Percentiles rank a stretch among this genome's conserved stretches.
phyloP scores from a whole-genome alignment of 2,329 filamentous ascomycete species.

The Fusarium brachygibbosum region DNA sequence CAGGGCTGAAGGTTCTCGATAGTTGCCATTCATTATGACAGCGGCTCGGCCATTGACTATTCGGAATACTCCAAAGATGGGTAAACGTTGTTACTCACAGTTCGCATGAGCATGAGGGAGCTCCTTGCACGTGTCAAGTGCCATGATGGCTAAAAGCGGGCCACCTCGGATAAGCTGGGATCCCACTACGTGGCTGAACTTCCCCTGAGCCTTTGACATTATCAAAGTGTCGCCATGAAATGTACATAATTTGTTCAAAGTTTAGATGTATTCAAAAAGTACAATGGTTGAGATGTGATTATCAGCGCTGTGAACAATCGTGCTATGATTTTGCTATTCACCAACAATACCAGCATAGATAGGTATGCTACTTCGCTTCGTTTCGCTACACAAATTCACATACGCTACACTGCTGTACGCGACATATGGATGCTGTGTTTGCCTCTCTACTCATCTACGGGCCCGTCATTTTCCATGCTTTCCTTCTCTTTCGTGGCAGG shows the following conservation, averaged over 20 bases:
- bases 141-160: slow-evolving; percentile 49
- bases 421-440: slow-evolving; percentile 6
- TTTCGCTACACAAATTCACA: slow-evolving; percentile 11
- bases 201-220: slow-evolving; percentile 22
- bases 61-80: slow-evolving; percentile 17
- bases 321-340: slow-evolving; percentile 30
- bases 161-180: slow-evolving; percentile 23
- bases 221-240: not conserved
- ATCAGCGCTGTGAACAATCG: slow-evolving; percentile 21
- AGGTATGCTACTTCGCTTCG: slow-evolving; percentile 20
- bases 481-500: slow-evolving; percentile 60
- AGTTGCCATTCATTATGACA: slow-evolving; percentile 58
- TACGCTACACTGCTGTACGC: not conserved
- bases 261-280: slow-evolving; percentile 1
- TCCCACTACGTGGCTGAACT: slow-evolving; percentile 37
- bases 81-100: slow-evolving; percentile 4
- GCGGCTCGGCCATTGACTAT: slow-evolving; percentile 5
- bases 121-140: slow-evolving; percentile 49
- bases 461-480: slow-evolving; percentile 65
- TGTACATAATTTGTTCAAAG: not conserved
- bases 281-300: slow-evolving; percentile 22
- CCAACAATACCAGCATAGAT: slow-evolving; percentile 19
- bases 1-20: slow-evolving; percentile 56
- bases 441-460: slow-evolving; percentile 48
- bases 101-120: slow-evolving; percentile 37